A percentile compares a stretch with the other conserved stretches of the same genome.
Evolutionary conservation across 2,329 filamentous ascomycete genomes (phyloP).

Genomic region (Ambrosiella cleistominuta): DNA sequence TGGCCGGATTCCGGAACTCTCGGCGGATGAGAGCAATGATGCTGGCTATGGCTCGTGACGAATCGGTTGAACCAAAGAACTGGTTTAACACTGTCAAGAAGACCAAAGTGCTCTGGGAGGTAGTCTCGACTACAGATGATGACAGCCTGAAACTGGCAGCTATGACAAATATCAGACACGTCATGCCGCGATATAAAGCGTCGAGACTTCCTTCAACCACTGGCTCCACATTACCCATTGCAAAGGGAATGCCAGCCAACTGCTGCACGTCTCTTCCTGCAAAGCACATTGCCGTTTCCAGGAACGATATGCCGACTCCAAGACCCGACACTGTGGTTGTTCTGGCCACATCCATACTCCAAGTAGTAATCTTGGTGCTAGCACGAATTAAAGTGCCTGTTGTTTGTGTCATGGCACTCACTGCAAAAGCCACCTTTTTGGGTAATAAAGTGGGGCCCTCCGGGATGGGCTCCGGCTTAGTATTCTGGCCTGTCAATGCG

Average conservation of each 20-base stretch:
- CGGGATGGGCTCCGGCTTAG: slow-evolving; percentile 1
- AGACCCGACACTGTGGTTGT: slow-evolving; percentile 39
- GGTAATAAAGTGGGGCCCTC: slow-evolving; percentile 34
- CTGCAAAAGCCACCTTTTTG: slow-evolving; percentile 35
- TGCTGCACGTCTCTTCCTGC: slow-evolving; percentile 31
- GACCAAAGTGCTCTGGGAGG: slow-evolving; percentile 39
- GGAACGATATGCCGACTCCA: slow-evolving; percentile 35
- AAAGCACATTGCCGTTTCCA: slow-evolving; percentile 35
- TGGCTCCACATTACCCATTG: slow-evolving; percentile 33
- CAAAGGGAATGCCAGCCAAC: slow-evolving; percentile 14
- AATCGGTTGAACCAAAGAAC: slow-evolving; percentile 51
- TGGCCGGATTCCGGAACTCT: slow-evolving; percentile 46
- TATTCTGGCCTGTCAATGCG: background rate
- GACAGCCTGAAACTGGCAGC: slow-evolving; percentile 42
- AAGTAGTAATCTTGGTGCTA: slow-evolving; percentile 33
- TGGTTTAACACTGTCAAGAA: slow-evolving; percentile 43
- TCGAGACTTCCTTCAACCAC: slow-evolving; percentile 39
- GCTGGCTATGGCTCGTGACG: slow-evolving; percentile 47
- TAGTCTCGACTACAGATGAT: slow-evolving; percentile 34
- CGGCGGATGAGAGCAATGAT: slow-evolving; percentile 46
- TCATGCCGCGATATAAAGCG: slow-evolving; percentile 38
- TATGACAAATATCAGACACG: slow-evolving; percentile 42
- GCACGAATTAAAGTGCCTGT: slow-evolving; percentile 39
- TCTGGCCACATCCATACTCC: slow-evolving; percentile 34
- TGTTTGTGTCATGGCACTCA: slow-evolving; percentile 43